Evolutionary conservation across 2,329 filamentous ascomycete genomes (phyloP).

Genomic region (Penicillium sp.): DNA sequence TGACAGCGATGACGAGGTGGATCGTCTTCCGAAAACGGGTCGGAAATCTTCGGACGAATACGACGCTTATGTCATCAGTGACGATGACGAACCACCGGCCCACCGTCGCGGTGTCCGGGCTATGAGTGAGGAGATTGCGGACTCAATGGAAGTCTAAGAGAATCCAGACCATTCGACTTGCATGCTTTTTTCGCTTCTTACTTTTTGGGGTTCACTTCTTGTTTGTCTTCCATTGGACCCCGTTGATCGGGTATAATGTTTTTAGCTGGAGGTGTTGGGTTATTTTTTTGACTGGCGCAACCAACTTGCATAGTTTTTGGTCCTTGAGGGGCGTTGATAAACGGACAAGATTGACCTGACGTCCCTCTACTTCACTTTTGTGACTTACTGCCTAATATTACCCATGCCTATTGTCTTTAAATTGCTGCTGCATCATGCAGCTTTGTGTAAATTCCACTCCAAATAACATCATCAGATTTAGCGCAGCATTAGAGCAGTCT

Average conservation of each 20-base stretch:
- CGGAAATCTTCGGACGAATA: conserved; percentile 41
- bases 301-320: conserved; percentile 24
- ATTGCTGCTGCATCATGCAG: background rate
- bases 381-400: conserved; percentile 23
- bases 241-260: conserved; percentile 22
- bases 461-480: too few relatives aligned
- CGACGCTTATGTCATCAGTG: conserved; percentile 46
- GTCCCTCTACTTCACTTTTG: conserved; percentile 7
- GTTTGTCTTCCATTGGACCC: conserved; percentile 14
- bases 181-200: background rate
- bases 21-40: conserved; percentile 20
- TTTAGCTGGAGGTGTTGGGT: conserved; percentile 19
- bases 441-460: too few relatives aligned
- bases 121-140: conserved; percentile 55
- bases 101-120: conserved; percentile 49
- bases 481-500: too few relatives aligned
- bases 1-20: conserved; percentile 47
- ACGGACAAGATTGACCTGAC: conserved; percentile 14
- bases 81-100: conserved; percentile 43
- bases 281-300: conserved; percentile 22
- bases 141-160: conserved; percentile 53
- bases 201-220: conserved; percentile 12
- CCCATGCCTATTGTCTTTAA: background rate
- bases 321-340: conserved; percentile 14
- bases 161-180: background rate